These are phyloP conservation scores for Ceriops decandra DNA, from an alignment of 345 rosid species.

Conservation along the genomic window DNA sequence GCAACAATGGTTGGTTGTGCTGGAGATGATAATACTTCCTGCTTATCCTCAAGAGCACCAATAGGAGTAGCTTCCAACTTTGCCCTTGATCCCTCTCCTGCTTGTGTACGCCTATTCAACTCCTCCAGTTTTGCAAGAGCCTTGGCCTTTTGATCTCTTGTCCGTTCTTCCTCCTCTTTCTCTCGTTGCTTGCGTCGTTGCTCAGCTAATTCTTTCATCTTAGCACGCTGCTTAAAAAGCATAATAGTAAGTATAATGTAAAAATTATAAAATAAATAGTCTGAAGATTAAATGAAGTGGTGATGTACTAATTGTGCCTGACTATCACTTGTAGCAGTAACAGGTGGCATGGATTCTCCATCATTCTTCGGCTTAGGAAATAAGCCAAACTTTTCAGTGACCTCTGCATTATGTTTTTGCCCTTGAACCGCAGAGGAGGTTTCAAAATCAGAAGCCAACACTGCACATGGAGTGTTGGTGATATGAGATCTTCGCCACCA, in stretches of 20 bases:
- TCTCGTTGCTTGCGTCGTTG: slow-evolving; percentile 65
- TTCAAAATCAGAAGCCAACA: slow-evolving; percentile 37
- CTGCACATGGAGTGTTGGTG: slow-evolving; percentile 30
- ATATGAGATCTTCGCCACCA: slow-evolving; percentile 45
- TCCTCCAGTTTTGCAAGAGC: slow-evolving; percentile 81
- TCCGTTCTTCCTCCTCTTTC: slow-evolving; percentile 86
- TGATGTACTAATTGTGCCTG: slow-evolving; percentile 44
- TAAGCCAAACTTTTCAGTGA: slow-evolving; percentile 32
- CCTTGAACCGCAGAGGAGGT: slow-evolving; percentile 28
- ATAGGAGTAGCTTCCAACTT: slow-evolving; percentile 36
- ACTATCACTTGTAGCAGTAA: slow-evolving; percentile 45
- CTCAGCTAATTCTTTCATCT: slow-evolving; percentile 66
- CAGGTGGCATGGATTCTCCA: slow-evolving; percentile 36
- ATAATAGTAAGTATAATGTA: neutral
- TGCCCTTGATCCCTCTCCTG: slow-evolving; percentile 39
- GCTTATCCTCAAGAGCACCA: slow-evolving; percentile 32
- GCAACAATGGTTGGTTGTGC: neutral
- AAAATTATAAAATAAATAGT: neutral
- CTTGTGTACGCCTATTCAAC: slow-evolving; percentile 65
- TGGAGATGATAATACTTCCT: slow-evolving; percentile 28
- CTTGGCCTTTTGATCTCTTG: slow-evolving; percentile 86
- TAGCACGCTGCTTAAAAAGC: slow-evolving; percentile 54
- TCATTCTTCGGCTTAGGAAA: slow-evolving; percentile 36
- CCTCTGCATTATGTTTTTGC: slow-evolving; percentile 29
- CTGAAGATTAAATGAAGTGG: slow-evolving; percentile 1